Evolutionary conservation across 805 yeast species (phyloP).

Genomic region (Metschnikowia drakensbergensis): DNA sequence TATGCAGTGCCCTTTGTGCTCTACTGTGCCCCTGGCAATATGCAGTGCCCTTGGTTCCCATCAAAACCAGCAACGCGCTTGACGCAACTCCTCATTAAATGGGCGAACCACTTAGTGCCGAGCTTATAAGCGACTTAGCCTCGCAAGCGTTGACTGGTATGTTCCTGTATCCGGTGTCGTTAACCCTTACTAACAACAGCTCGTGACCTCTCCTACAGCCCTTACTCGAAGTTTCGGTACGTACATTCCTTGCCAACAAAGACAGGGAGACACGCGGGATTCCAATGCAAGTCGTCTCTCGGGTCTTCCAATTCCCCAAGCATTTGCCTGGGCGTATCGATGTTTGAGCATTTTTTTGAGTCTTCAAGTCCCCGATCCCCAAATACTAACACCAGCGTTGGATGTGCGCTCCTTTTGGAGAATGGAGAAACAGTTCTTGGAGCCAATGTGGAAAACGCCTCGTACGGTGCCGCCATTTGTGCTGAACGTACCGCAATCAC

Average conservation of each 20-base stretch:
- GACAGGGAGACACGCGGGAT: neutral
- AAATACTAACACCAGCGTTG: conserved; percentile 48
- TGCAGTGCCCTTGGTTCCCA: too few species aligned
- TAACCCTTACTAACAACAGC: conserved; percentile 31
- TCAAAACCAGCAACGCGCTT: too few species aligned
- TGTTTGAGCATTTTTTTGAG: too few species aligned
- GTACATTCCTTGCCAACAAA: conserved; percentile 12
- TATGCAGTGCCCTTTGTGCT: too few species aligned
- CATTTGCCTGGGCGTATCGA: too few species aligned
- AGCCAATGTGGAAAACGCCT: conserved; percentile 91
- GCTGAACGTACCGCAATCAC: conserved; percentile 39
- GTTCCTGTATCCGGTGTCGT: neutral
- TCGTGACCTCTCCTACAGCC: conserved; percentile 54
- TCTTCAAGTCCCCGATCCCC: neutral
- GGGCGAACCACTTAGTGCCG: neutral
- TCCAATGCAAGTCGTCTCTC: too few species aligned
- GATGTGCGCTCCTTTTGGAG: conserved; percentile 63
- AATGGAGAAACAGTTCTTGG: conserved; percentile 55
- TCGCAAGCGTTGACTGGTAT: conserved; percentile 10
- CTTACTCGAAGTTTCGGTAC: conserved; percentile 64
- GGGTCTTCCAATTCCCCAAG: too few species aligned
- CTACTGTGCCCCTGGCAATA: too few species aligned
- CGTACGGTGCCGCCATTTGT: conserved; percentile 59
- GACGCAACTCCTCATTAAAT: neutral
- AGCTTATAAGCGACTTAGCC: conserved; percentile 3